phyloP scores from a whole-genome alignment of 805 yeast species.

The Starmerella ratchasimensis region DNA sequence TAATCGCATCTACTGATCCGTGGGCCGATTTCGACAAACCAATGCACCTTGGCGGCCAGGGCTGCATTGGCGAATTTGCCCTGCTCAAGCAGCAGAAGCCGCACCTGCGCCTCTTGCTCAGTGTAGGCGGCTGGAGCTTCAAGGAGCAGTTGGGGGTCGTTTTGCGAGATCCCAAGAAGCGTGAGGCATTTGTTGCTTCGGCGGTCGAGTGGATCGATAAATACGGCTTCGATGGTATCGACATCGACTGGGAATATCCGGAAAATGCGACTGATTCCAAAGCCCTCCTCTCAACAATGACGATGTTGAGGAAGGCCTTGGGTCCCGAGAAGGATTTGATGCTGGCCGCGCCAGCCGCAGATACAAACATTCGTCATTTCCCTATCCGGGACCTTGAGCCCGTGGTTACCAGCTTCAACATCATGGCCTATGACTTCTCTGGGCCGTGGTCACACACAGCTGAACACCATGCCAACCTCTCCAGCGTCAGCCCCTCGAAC shows the following conservation, averaged over 20 bases:
- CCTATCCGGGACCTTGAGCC: constrained; percentile 42
- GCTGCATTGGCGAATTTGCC: constrained; percentile 39
- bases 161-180: constrained; percentile 27
- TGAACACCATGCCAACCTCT: constrained; percentile 61
- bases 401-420: constrained; percentile 56
- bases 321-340: constrained; percentile 37
- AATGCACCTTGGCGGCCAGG: constrained; percentile 26
- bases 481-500: constrained; percentile 35
- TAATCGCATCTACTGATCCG: constrained; percentile 41
- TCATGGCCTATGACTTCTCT: constrained; percentile 82
- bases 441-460: constrained; percentile 60
- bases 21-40: constrained; percentile 45
- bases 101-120: constrained; percentile 43
- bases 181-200: constrained; percentile 38
- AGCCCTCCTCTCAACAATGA: constrained; percentile 34
- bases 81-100: constrained; percentile 26
- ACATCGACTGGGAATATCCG: constrained; percentile 93
- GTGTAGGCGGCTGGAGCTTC: constrained; percentile 74
- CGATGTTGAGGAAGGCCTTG: constrained; percentile 30
- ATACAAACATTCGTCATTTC: constrained; percentile 33
- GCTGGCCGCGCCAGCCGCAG: constrained; percentile 63
- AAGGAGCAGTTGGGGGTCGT: constrained; percentile 37
- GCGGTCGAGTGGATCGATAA: constrained; percentile 35
- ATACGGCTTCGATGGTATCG: constrained; percentile 77
- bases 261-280: constrained; percentile 21